These are phyloP conservation scores for Onygenales sp. DNA, from an alignment of 2,329 filamentous ascomycete species.

Conservation along the genomic window DNA sequence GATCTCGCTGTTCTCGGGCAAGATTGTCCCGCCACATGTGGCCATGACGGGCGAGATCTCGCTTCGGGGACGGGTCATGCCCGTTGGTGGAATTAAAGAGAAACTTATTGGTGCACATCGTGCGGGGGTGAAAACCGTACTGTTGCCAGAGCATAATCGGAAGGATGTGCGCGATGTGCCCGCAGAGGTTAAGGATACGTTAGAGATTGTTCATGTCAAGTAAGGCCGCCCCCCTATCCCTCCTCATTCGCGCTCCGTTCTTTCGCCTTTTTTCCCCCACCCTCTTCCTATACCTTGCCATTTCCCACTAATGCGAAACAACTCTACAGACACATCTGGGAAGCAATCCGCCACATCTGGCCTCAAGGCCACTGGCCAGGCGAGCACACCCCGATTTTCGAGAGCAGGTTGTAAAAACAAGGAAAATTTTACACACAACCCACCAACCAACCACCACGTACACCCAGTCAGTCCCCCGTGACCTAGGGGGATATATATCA, in stretches of 20 bases:
- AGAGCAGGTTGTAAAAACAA: conserved; percentile 61
- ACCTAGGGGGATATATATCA: neutral
- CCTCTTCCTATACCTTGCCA: conserved; percentile 3
- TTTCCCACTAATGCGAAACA: conserved; percentile 9
- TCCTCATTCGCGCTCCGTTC: conserved; percentile 1
- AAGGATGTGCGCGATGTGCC: conserved; percentile 91
- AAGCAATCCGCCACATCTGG: conserved; percentile 85
- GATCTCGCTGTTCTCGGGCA: conserved; percentile 79
- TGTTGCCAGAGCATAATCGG: conserved; percentile 77
- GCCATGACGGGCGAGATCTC: conserved; percentile 85
- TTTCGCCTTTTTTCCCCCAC: neutral
- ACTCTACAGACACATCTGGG: conserved; percentile 70
- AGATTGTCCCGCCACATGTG: conserved; percentile 78
- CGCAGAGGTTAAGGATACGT: conserved; percentile 72
- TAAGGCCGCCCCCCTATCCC: conserved; percentile 38
- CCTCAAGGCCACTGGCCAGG: conserved; percentile 79
- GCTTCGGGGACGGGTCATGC: conserved; percentile 79
- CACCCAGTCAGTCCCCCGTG: neutral
- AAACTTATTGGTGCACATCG: conserved; percentile 91
- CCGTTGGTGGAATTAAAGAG: conserved; percentile 96
- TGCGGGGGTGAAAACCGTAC: conserved; percentile 87
- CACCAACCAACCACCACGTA: too few relatives aligned
- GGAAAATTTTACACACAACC: too few relatives aligned
- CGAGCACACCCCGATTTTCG: conserved; percentile 59
- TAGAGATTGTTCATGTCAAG: conserved; percentile 85